phyloP scores from a whole-genome alignment of 169 alveolate species.

The Cryptosporidium canis region DNA sequence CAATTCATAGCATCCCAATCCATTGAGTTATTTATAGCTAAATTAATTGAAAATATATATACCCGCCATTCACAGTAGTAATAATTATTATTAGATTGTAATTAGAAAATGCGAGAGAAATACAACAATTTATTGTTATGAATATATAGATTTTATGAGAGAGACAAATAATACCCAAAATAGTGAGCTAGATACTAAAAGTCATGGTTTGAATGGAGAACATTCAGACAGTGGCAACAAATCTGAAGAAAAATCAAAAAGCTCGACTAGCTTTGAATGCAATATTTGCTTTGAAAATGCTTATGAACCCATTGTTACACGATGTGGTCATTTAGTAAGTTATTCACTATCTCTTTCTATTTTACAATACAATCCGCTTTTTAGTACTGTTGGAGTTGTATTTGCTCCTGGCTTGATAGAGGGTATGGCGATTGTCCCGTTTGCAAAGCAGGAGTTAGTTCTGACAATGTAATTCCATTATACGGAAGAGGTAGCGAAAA shows the following conservation, averaged over 20 bases:
- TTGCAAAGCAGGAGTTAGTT: slow-evolving; percentile 92
- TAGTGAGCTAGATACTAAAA: background rate
- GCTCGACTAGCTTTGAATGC: slow-evolving; percentile 89
- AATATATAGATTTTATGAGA: background rate
- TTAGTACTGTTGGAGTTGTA: slow-evolving; percentile 92
- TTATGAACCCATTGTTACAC: slow-evolving; percentile 95
- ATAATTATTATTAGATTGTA: background rate
- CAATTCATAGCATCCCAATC: background rate
- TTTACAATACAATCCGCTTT: background rate
- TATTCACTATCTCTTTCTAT: slow-evolving; percentile 62
- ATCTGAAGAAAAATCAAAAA: slow-evolving; percentile 34
- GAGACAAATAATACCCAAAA: background rate
- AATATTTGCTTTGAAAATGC: slow-evolving; percentile 96
- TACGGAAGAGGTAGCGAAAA: slow-evolving; percentile 85
- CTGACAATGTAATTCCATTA: slow-evolving; percentile 90
- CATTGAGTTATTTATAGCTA: background rate
- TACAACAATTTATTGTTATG: background rate
- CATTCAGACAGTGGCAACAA: background rate
- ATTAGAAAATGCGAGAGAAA: slow-evolving; percentile 7
- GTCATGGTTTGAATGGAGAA: background rate
- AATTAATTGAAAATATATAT: background rate
- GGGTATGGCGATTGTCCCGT: slow-evolving; percentile 92
- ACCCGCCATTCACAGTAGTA: background rate
- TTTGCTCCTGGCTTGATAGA: slow-evolving; percentile 91
- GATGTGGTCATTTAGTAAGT: slow-evolving; percentile 94